Base-by-base conservation (phyloP, 306 rosid genomes). In the Dalbergia cultrata region DNA sequence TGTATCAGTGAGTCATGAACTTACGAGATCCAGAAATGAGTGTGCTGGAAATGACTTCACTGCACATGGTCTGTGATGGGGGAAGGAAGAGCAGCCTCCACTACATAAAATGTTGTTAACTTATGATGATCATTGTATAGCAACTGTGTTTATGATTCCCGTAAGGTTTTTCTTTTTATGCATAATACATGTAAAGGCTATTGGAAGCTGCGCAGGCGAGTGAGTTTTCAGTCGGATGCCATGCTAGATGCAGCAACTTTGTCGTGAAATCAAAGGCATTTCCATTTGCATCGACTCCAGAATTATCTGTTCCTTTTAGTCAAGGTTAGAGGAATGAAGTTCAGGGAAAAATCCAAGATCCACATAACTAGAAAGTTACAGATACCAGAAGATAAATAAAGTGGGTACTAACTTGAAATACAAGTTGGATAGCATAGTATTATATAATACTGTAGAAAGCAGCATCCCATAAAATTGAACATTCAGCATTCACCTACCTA, bases 131-230 rank as follows among this genome's bases (percentile, higher is more conserved):
- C 80, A 67, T 82, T 16, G 66, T 79, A 67, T 9, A 70, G 76
- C 63, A 72, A 72, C n/a, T 84, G 11, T 63, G 33, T 74, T 58
- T 21, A 83, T 33, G 34, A 83, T 33, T 67, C 76, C 85, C 75
- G 49, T 5, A 41, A 64, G 86, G 77, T 53, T n/a, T 80, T 77
- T 78, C 56, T n/a, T 80, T 80, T 76, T 84, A 90, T 18, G 95
- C 95, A 60, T 88, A 87, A 75, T 90, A 90, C 91, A 88, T 83
- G 82, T 87, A 88, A 68, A 90, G 86, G 89, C 92, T 90, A 79
- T 90, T 90, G 62, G 91, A 85, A 76, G 95, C 92, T 76, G 95
- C 95, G 71, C 95, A 90, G 52, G 95, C 95, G 14, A 90, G 80
- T 7, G 92, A 83, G 75, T 90, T 89, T 68, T 89, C 92, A 7